Evolutionary conservation across 2,329 filamentous ascomycete species (phyloP).

Genomic region (Fusarium burgessii): DNA sequence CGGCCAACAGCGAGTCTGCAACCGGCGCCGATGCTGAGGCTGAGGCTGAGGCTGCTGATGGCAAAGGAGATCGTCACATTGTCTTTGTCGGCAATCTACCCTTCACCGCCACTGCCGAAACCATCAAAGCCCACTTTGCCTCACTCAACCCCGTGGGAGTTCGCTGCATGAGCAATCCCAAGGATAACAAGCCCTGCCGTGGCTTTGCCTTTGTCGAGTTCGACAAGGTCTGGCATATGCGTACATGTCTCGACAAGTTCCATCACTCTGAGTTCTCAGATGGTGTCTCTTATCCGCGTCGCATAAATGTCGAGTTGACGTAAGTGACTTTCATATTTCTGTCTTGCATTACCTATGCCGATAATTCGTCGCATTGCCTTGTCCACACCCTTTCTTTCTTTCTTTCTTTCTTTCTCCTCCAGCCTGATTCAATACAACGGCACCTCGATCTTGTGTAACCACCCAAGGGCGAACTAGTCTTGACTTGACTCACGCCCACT

Average conservation of each 20-base stretch:
- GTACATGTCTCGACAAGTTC: conserved; percentile 90
- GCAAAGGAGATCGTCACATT: conserved; percentile 50
- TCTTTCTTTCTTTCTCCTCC: not conserved
- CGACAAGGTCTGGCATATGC: conserved; percentile 86
- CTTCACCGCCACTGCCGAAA: conserved; percentile 78
- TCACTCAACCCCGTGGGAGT: conserved; percentile 65
- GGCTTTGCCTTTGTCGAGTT: conserved; percentile 94
- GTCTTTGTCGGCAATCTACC: conserved; percentile 80
- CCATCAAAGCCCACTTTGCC: conserved; percentile 81
- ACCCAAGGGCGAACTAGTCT: not conserved
- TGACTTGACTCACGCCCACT: conserved; percentile 12
- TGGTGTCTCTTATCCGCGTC: conserved; percentile 67
- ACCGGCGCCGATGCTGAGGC: conserved; percentile 22
- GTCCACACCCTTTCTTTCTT: not conserved
- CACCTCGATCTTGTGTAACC: conserved; percentile 17
- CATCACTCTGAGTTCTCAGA: conserved; percentile 84
- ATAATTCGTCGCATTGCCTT: not conserved
- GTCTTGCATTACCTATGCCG: conserved; percentile 4
- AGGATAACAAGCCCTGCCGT: conserved; percentile 70
- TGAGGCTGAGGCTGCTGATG: conserved; percentile 31
- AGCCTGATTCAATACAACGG: conserved; percentile 2
- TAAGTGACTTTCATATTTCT: conserved; percentile 57
- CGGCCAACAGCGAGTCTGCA: conserved; percentile 20
- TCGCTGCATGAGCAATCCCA: conserved; percentile 78
- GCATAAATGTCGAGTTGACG: conserved; percentile 94